Conservation (phyloP, 345 rosid species). For the Anacardium occidentale region DNA sequence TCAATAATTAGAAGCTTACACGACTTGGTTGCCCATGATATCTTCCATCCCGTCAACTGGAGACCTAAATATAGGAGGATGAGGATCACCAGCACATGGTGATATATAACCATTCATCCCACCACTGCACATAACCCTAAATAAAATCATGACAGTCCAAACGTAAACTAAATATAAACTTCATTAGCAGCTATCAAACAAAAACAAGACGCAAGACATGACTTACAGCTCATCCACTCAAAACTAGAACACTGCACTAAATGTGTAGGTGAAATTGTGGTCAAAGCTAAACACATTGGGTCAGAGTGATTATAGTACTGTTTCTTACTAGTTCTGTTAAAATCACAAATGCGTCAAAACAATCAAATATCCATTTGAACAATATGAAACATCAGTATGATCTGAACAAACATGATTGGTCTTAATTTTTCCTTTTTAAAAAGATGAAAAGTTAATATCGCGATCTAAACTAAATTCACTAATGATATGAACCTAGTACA, state of each 20-base stretch:
- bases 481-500: background rate
- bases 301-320: background rate
- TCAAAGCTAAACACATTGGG: background rate
- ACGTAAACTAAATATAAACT: background rate
- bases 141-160: constrained; percentile 38
- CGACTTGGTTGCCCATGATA: constrained; percentile 75
- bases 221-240: background rate
- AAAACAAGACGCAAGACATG: background rate
- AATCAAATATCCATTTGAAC: background rate
- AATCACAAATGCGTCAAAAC: background rate
- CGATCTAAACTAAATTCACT: background rate
- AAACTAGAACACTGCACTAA: background rate
- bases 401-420: background rate
- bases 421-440: background rate
- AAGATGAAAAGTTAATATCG: background rate
- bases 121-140: constrained; percentile 68
- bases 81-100: constrained; percentile 74
- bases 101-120: constrained; percentile 94
- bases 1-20: constrained; percentile 50
- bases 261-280: background rate
- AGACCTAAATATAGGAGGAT: constrained; percentile 75
- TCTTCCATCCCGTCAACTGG: constrained; percentile 82
- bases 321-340: background rate
- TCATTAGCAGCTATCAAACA: background rate
- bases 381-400: background rate